These are phyloP conservation scores for Fusarium anthophilum DNA, from an alignment of 2,329 filamentous ascomycete species.

Conservation along the genomic window DNA sequence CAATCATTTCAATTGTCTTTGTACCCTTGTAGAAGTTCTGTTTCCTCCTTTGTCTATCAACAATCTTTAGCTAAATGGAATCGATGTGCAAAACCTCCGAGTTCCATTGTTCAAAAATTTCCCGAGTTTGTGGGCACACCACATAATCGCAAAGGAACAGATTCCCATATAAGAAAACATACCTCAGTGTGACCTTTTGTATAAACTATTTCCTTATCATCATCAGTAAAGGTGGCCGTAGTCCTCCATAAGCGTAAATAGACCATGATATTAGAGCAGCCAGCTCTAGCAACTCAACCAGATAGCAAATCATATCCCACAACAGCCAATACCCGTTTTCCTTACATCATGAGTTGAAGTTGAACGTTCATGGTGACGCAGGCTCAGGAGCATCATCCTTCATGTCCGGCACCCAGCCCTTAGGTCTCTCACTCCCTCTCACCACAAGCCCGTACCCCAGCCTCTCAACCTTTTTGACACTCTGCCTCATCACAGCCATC, in stretches of 20 bases:
- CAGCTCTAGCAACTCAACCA: constrained; percentile 19
- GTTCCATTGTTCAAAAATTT: neutral
- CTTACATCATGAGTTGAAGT: neutral
- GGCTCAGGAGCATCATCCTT: constrained; percentile 49
- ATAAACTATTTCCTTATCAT: neutral
- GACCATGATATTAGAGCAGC: neutral
- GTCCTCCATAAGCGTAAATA: neutral
- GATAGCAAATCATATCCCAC: neutral
- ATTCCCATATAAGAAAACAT: neutral
- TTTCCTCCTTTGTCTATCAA: neutral
- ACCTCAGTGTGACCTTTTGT: neutral
- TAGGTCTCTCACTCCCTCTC: constrained; percentile 86
- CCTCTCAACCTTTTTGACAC: constrained; percentile 93
- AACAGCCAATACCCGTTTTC: neutral
- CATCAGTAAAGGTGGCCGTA: neutral
- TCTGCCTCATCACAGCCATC: constrained; percentile 84
- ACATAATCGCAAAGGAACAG: neutral
- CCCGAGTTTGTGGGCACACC: neutral
- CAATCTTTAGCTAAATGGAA: neutral
- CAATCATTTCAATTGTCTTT: neutral
- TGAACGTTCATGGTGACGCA: constrained; percentile 38
- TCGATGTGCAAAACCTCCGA: neutral
- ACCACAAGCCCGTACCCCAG: constrained; percentile 89
- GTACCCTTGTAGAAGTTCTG: neutral
- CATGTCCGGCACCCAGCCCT: constrained; percentile 90